These are phyloP conservation scores for Venturia asperata DNA, from an alignment of 2,329 filamentous ascomycete genomes.

Conservation along the genomic window DNA sequence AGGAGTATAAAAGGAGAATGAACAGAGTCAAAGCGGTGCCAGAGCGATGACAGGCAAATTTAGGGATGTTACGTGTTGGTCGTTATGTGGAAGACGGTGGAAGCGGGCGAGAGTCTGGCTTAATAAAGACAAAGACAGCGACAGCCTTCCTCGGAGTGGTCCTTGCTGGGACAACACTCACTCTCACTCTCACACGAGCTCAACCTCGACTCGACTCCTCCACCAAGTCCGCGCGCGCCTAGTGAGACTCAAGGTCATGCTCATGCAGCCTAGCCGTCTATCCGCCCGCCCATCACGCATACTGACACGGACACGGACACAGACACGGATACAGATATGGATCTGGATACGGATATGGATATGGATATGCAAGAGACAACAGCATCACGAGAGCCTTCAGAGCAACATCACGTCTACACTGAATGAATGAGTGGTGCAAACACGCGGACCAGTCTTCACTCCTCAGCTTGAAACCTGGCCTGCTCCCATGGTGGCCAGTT, in stretches of 20 bases:
- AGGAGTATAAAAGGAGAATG: background rate
- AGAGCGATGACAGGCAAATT: background rate
- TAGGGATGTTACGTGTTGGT: background rate
- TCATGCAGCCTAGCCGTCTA: background rate
- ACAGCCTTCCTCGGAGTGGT: background rate
- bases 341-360: too few species aligned
- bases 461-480: conserved; percentile 3
- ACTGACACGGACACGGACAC: too few species aligned
- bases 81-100: background rate
- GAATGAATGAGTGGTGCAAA: background rate
- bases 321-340: too few species aligned
- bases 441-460: background rate
- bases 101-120: background rate
- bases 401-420: background rate
- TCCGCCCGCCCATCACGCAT: conserved; percentile 1
- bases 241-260: background rate
- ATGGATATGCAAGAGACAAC: conserved; percentile 13
- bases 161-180: background rate
- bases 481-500: background rate
- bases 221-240: conserved; percentile 6
- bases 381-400: background rate
- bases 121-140: too few species aligned
- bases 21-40: background rate
- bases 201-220: background rate
- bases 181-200: too few species aligned